phyloP scores from a whole-genome alignment of 192 early-diverging fungal genomes.

The Backusella liffmaniae region DNA sequence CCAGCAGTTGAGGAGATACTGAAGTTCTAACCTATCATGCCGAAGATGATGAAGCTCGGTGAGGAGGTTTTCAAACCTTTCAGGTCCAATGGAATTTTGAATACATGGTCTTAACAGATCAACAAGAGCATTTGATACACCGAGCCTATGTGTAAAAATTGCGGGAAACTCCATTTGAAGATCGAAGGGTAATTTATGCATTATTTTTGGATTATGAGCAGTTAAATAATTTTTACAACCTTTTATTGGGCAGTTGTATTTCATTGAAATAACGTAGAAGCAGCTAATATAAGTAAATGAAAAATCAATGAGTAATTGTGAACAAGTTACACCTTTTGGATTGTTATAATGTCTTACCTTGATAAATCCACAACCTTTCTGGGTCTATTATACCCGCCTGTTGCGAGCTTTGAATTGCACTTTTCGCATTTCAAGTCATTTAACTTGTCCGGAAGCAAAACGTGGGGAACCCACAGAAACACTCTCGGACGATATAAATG shows the following conservation, averaged over 20 bases:
- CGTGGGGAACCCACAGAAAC: background rate
- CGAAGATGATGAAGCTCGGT: background rate
- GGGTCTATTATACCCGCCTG: background rate
- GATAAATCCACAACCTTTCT: background rate
- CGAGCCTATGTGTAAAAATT: background rate
- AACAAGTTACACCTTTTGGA: too few relatives aligned
- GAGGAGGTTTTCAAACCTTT: background rate
- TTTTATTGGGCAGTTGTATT: background rate
- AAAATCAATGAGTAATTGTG: too few relatives aligned
- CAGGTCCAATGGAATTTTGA: background rate
- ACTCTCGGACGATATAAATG: background rate
- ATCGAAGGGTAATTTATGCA: background rate
- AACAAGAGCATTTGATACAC: background rate
- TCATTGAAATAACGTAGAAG: background rate
- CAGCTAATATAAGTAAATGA: background rate
- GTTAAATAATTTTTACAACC: background rate
- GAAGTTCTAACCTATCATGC: background rate
- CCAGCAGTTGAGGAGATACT: background rate
- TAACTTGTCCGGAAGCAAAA: background rate
- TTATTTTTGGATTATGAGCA: background rate
- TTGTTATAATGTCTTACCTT: background rate
- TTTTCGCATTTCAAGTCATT: background rate
- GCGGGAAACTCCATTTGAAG: background rate
- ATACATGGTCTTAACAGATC: background rate
- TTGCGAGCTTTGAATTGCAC: background rate